Conservation (phyloP, 2,329 filamentous ascomycete genomes). For the Elsinoe necatrix region DNA sequence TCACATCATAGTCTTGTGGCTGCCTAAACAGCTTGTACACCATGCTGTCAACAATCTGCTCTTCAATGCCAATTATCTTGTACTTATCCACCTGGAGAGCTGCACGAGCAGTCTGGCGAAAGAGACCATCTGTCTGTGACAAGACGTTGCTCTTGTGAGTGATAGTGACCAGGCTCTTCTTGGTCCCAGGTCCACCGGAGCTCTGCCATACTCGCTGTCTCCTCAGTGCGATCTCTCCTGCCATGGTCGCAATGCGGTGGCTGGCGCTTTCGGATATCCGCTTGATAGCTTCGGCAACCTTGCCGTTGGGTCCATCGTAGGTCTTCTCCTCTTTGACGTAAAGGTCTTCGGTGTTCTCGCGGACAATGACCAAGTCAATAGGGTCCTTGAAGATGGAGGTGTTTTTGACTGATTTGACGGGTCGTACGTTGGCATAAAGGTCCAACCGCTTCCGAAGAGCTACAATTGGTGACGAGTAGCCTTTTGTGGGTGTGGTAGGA, state of each 20-base stretch:
- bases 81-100: slow-evolving; percentile 63
- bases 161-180: slow-evolving; percentile 72
- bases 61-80: slow-evolving; percentile 62
- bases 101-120: slow-evolving; percentile 68
- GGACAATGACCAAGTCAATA: slow-evolving; percentile 95
- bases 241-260: slow-evolving; percentile 81
- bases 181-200: slow-evolving; percentile 47
- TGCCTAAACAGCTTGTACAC: slow-evolving; percentile 99
- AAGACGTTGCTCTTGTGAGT: slow-evolving; percentile 98
- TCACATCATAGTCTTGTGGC: slow-evolving; percentile 90
- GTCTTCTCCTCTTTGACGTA: slow-evolving; percentile 97
- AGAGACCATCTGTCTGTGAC: slow-evolving; percentile 91
- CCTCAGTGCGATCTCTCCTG: slow-evolving; percentile 85
- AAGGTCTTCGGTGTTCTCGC: slow-evolving; percentile 97
- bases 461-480: slow-evolving; percentile 95
- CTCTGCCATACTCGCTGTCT: slow-evolving; percentile 69
- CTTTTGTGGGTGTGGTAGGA: slow-evolving; percentile 78
- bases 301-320: slow-evolving; percentile 60
- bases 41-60: slow-evolving; percentile 99
- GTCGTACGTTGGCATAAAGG: slow-evolving; percentile 94
- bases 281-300: slow-evolving; percentile 95
- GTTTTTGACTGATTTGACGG: slow-evolving; percentile 71
- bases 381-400: slow-evolving; percentile 49
- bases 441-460: slow-evolving; percentile 90
- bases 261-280: slow-evolving; percentile 83